Conservation (phyloP, 2,329 filamentous ascomycete species). For the Pyricularia grisea region DNA sequence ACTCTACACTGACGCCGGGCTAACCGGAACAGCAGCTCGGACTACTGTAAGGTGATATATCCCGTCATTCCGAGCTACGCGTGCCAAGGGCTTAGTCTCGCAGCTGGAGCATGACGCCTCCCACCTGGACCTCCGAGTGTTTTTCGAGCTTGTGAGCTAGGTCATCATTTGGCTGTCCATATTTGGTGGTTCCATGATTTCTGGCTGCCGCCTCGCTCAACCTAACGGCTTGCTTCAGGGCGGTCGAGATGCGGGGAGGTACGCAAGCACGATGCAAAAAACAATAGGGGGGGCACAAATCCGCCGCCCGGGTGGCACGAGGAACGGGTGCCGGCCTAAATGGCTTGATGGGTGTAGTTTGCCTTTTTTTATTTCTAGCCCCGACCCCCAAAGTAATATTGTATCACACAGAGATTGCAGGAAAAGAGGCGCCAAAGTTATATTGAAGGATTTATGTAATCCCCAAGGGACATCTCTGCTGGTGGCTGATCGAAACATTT, state of each 20-base stretch:
- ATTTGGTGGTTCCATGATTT: no score
- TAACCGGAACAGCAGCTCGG: background rate
- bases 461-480: no score
- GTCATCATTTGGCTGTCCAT: no score
- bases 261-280: background rate
- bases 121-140: background rate
- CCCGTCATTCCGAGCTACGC: background rate
- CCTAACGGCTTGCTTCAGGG: background rate
- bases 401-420: background rate
- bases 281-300: background rate
- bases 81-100: background rate
- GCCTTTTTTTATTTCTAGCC: background rate
- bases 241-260: background rate
- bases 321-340: background rate
- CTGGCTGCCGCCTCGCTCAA: background rate
- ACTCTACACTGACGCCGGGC: background rate
- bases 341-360: background rate
- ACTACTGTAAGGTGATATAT: background rate
- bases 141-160: background rate
- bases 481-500: no score
- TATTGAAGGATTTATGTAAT: background rate
- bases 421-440: background rate
- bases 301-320: background rate
- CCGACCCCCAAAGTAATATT: background rate
- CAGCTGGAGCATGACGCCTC: background rate